Evolutionary conservation across 177 flowering plant species (phyloP), one percentile per base, ranked within the genome.

Genomic region (Vitis hybrid): DNA sequence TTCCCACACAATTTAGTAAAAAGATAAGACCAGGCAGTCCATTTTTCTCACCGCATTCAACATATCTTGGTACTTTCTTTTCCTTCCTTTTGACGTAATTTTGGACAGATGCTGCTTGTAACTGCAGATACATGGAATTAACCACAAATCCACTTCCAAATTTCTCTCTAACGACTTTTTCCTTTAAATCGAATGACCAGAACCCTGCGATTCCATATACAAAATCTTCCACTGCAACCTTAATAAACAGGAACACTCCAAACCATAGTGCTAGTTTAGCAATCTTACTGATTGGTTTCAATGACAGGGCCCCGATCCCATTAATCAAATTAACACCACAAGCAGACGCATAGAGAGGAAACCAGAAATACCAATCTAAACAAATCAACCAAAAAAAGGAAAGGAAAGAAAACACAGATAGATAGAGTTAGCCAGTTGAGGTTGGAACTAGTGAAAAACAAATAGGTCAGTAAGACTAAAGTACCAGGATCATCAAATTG

Each of bases 341-440:
- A 66, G 91, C 91, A 57, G 72, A 66, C n/a, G 83, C 72, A 77
- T 90, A 90, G 57, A 92, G 82, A 58, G 95, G 91, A 65, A 90
- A 67, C 95, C 95, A 92, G 13, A 86, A 83, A 78, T 92, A 92
- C 95, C 95, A 92, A 78, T 90, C 95, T 92, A 34, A 51, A 75
- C 10, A 60, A 71, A 23, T 3, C 66, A 61, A 68, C 1, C 26
- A 23, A 11, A 21, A 10, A 12, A 56, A 10, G 45, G 54, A 19
- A 32, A 21, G n/a, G 13, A 10, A 9, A 57, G 45, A 52, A 21
- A 52, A 21, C 12, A 11, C 32, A 52, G 54, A 72, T 40, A 30
- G 6, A 19, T 51, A 59, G 2, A 60, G 0, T 50, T 61, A 52
- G 59, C 58, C 40, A 52, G n/a, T 4, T 15, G 13, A 55, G 3